Evolutionary conservation across 345 rosid species (phyloP).

Genomic region (Cochlearia excelsa): DNA sequence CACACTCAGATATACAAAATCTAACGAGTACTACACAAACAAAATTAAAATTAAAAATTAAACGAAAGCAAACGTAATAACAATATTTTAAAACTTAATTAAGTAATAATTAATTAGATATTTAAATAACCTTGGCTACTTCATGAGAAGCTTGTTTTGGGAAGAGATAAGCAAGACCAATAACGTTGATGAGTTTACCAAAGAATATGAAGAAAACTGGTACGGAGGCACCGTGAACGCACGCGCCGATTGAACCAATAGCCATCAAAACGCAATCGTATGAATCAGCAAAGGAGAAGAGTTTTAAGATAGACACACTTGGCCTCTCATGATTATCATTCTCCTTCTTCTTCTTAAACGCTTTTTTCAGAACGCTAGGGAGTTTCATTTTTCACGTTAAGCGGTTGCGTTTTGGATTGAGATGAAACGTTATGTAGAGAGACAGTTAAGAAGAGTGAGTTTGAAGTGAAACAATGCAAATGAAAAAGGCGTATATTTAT

Average conservation of each 20-base stretch:
- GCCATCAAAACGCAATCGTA: constrained; percentile 72
- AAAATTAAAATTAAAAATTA: neutral
- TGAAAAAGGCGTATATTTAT: neutral
- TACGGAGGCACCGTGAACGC: constrained; percentile 84
- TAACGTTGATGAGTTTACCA: constrained; percentile 75
- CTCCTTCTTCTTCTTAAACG: constrained; percentile 16
- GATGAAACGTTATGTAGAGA: neutral
- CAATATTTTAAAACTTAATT: neutral
- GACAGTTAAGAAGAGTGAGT: neutral
- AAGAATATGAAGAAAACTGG: constrained; percentile 95
- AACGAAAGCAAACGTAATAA: neutral
- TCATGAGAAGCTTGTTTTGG: constrained; percentile 78
- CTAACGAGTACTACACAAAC: constrained; percentile 82
- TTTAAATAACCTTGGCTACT: constrained; percentile 70
- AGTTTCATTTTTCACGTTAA: constrained; percentile 32
- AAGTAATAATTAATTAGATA: neutral
- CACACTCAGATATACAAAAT: constrained; percentile 88
- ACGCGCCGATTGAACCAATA: constrained; percentile 80
- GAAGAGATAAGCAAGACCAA: constrained; percentile 84
- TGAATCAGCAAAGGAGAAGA: constrained; percentile 77
- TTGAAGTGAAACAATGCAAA: neutral
- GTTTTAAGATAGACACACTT: constrained; percentile 58
- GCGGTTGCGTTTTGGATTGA: constrained; percentile 8
- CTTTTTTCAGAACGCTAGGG: constrained; percentile 18
- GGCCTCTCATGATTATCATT: constrained; percentile 5